Conservation (phyloP, 441 rosid species). For the Melianthus villosus region DNA sequence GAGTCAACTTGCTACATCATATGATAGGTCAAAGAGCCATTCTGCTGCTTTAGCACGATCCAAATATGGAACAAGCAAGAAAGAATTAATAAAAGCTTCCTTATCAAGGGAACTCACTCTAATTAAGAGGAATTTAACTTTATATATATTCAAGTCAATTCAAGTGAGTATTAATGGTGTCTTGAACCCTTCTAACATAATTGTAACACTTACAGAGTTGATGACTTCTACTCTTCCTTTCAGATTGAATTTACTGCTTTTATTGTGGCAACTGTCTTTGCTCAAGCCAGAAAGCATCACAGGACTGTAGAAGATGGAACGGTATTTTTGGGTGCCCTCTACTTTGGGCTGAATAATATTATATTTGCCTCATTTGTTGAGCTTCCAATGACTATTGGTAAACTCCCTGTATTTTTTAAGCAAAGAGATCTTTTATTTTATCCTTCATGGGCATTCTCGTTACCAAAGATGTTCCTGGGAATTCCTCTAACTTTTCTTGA, state of each 20-base stretch:
- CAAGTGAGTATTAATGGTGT: slow-evolving; percentile 29
- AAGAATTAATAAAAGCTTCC: slow-evolving; percentile 53
- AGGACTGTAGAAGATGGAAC: slow-evolving; percentile 30
- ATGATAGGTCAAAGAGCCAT: slow-evolving; percentile 46
- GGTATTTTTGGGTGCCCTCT: slow-evolving; percentile 45
- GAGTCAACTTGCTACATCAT: slow-evolving; percentile 38
- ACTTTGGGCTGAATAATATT: no score
- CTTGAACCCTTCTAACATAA: background rate
- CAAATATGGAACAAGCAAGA: slow-evolving; percentile 44
- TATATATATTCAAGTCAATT: slow-evolving; percentile 52
- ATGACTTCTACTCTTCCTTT: background rate
- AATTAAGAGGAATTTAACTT: slow-evolving; percentile 79
- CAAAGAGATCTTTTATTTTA: slow-evolving; percentile 58
- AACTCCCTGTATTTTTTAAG: slow-evolving; percentile 77
- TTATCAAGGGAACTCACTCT: slow-evolving; percentile 55
- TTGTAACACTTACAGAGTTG: background rate
- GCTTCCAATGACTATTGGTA: slow-evolving; percentile 50
- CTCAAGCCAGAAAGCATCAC: slow-evolving; percentile 44
- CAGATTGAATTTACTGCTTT: slow-evolving; percentile 26
- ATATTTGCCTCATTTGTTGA: slow-evolving; percentile 34
- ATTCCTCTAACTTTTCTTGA: slow-evolving; percentile 69
- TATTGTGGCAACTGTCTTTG: slow-evolving; percentile 39
- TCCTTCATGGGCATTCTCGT: slow-evolving; percentile 69
- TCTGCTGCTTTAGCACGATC: slow-evolving; percentile 59
- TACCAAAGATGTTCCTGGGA: slow-evolving; percentile 49